Base-by-base conservation (phyloP, 202 grass and related monocot genomes). In the Eragrostis tef region DNA sequence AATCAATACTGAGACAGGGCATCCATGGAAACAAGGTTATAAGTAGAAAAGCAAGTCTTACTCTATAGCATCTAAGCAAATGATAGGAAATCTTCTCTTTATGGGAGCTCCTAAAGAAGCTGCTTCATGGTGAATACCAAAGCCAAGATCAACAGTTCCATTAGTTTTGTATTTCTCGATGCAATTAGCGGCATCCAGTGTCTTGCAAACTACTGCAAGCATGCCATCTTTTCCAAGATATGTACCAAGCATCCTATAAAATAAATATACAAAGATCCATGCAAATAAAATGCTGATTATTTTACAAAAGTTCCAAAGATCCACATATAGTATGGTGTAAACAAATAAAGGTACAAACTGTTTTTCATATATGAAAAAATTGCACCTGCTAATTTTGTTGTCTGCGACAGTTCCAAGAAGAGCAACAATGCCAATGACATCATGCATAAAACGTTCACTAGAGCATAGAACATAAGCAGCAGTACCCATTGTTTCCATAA, bases 131-230 rank as follows among this genome's bases (percentile, higher is more conserved):
- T 88, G 78, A 82, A 91, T 75, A 57, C 79, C 89, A 78, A 39
- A 87, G 26, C 12, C 16, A 24, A 46, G 36, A 75, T 88, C 72
- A 44, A 85, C 73, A 56, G 24, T 76, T 62, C 89, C 89, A 64
- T 76, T 62, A 46, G 24, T 14, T 49, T 67, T 59, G 21, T 88
- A 91, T 64, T 82, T 83, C 59, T 87, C 85, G 36, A 91, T 77
- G 46, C 39, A 57, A 19, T 27, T 78, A 53, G 71, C 77, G 11
- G 81, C 85, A 44, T 85, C 71, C 46, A 0, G 12, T 63, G 85
- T 84, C 65, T 68, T 88, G 76, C 75, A 91, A 44, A 91, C 81
- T 58, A 91, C 80, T 78, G 89, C 82, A 42, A 88, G 85, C 89
- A 91, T 91, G 75, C 53, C 57, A 45, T 88, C 54, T 78, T 85